A percentile compares a stretch with the other conserved stretches of the same genome.
Conservation (phyloP, 2,329 filamentous ascomycete genomes). For the Pyrenophora teres region DNA sequence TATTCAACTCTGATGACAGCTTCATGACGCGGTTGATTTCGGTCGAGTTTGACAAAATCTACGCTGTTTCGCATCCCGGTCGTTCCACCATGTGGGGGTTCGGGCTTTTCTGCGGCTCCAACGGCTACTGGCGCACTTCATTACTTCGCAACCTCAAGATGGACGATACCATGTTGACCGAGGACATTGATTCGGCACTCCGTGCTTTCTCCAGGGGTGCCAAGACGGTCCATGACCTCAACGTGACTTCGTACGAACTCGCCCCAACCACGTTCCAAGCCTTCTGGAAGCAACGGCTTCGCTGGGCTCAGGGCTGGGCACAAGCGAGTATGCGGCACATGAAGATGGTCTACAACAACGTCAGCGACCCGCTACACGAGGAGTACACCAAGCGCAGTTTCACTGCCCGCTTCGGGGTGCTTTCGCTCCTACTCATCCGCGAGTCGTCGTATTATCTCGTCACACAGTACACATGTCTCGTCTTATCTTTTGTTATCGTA, state of each 20-base stretch:
- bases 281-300: conserved; percentile 57
- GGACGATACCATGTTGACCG: conserved; percentile 57
- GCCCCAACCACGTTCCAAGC: conserved; percentile 52
- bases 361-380: conserved; percentile 37
- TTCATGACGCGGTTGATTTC: conserved; percentile 55
- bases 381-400: conserved; percentile 41
- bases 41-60: conserved; percentile 59
- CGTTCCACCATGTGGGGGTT: conserved; percentile 55
- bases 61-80: conserved; percentile 57
- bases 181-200: conserved; percentile 57
- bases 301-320: conserved; percentile 58
- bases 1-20: conserved; percentile 54
- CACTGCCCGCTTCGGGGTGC: conserved; percentile 50
- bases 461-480: conserved; percentile 55
- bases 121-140: conserved; percentile 55
- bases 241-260: conserved; percentile 56
- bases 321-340: conserved; percentile 54
- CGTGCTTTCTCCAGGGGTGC: conserved; percentile 52
- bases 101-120: conserved; percentile 56
- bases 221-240: conserved; percentile 55
- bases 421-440: conserved; percentile 53
- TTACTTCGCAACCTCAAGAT: conserved; percentile 54
- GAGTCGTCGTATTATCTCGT: conserved; percentile 57
- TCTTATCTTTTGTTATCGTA: conserved; percentile 53
- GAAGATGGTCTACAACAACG: conserved; percentile 51